phyloP scores from a whole-genome alignment of 148 eudicot genomes.

The Pouteria glomerata region DNA sequence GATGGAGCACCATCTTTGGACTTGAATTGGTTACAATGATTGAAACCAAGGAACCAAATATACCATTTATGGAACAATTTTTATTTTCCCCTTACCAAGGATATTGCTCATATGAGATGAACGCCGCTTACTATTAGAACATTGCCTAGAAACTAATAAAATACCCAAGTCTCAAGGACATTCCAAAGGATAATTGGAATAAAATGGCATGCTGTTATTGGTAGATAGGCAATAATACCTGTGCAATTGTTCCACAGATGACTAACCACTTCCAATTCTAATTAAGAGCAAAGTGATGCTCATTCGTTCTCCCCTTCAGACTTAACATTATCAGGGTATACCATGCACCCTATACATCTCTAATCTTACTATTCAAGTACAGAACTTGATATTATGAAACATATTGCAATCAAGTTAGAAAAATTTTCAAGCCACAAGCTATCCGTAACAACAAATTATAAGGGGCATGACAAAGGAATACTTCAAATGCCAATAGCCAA shows the following conservation, averaged over 20 bases:
- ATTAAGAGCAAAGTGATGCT: slow-evolving; percentile 2
- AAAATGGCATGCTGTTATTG: slow-evolving; percentile 16
- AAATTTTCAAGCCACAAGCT: not conserved
- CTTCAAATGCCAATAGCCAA: not conserved
- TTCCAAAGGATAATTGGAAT: slow-evolving; percentile 17
- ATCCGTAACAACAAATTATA: no score
- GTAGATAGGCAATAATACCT: slow-evolving; percentile 25
- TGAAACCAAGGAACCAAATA: slow-evolving; percentile 12
- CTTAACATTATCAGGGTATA: not conserved
- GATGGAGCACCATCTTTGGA: slow-evolving; percentile 37
- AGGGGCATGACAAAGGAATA: not conserved
- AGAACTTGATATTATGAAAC: slow-evolving; percentile 3
- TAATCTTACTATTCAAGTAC: not conserved
- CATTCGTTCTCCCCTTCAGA: slow-evolving; percentile 9
- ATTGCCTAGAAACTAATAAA: slow-evolving; percentile 30
- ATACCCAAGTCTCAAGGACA: slow-evolving; percentile 24
- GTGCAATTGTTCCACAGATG: slow-evolving; percentile 21
- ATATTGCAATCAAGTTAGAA: not conserved
- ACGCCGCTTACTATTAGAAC: slow-evolving; percentile 24
- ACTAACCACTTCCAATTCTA: slow-evolving; percentile 8
- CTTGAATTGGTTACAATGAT: slow-evolving; percentile 15
- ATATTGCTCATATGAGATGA: slow-evolving; percentile 20
- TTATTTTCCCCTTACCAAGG: slow-evolving; percentile 25
- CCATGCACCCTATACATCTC: slow-evolving; percentile 6
- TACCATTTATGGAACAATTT: slow-evolving; percentile 7